Base-by-base conservation (phyloP, 2,329 filamentous ascomycete genomes). In the Cytospora chrysosperma region DNA sequence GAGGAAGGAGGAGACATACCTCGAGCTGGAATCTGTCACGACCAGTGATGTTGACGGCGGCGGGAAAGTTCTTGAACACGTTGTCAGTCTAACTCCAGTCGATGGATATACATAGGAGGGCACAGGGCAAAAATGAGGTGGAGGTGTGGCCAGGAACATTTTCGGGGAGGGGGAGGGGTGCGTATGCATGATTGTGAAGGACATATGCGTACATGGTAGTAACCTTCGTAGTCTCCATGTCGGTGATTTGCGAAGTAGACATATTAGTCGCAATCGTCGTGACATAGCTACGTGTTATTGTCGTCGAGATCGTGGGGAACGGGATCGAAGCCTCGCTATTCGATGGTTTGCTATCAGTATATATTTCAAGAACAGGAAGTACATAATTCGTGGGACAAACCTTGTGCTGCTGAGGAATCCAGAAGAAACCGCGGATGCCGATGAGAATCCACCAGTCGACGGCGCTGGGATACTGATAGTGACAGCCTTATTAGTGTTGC, bases 221-320 rank as follows among this genome's bases (percentile, higher is more conserved):
- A 30, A 30, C 30, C 21, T 55, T 49, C 24, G 61, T 61, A 13
- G 64, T 66, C 3, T 37, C 55, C 15, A 66, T 21, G 61, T 64
- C 58, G 7, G 61, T 67, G 15, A 65, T 55, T 24, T 67, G 63
- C 9, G 63, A 65, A 7, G 65, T 67, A 10, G 63, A 67, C 9
- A 56, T 51, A 27, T 62, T 67, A 30, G 65, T 67, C 15, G 63
- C 65, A 32, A 67, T 57, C 19, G 59, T 57, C n/a, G 60, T 62
- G 21, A 58, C 53, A 37, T 56, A 61, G 30, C 61, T 66, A 27
- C 57, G 61, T n/a, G 64, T 66, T 21, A 58, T 49, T 21, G 64
- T 65, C 4, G 61, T 63, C 21, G 64, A 61, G 40, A n/a, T 56
- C 5, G 24, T 57, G 2, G 52, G 54, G n/a, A 34, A 28, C 26